phyloP scores from a whole-genome alignment of 2,329 filamentous ascomycete genomes.

The Leptographium wingfieldii region DNA sequence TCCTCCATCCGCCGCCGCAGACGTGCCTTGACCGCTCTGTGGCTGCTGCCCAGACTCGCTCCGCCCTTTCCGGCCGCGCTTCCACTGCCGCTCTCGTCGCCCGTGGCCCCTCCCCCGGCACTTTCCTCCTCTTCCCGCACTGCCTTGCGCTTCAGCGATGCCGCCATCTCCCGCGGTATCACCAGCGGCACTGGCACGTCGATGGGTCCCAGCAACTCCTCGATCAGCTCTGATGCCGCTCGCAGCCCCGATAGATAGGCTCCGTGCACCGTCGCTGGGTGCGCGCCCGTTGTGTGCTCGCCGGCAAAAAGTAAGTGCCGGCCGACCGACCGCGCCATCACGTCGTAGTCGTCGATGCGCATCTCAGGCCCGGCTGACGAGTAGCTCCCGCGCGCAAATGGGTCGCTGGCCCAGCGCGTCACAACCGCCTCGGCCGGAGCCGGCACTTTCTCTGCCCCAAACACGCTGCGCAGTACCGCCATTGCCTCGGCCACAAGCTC shows the following conservation, averaged over 20 bases:
- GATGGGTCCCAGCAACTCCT: slow-evolving; percentile 70
- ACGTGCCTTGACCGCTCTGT: slow-evolving; percentile 3
- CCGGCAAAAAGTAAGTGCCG: slow-evolving; percentile 82
- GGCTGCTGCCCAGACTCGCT: slow-evolving; percentile 25
- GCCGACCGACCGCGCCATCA: slow-evolving; percentile 73
- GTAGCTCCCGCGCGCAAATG: slow-evolving; percentile 87
- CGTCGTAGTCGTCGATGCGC: slow-evolving; percentile 76
- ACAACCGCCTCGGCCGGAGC: slow-evolving; percentile 75
- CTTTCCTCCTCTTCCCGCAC: slow-evolving; percentile 9
- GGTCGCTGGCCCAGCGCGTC: slow-evolving; percentile 84
- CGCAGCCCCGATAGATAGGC: slow-evolving; percentile 89
- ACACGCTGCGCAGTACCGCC: slow-evolving; percentile 62
- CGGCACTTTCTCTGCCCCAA: slow-evolving; percentile 52
- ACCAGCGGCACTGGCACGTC: slow-evolving; percentile 65
- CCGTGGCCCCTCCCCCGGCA: not conserved
- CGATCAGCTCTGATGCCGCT: slow-evolving; percentile 75
- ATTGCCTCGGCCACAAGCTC: slow-evolving; percentile 72
- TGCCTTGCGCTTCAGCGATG: slow-evolving; percentile 40
- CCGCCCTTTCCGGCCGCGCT: slow-evolving; percentile 17
- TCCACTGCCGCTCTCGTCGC: slow-evolving; percentile 3
- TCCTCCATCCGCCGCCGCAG: slow-evolving; percentile 40
- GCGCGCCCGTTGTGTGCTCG: slow-evolving; percentile 89
- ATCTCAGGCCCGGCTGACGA: slow-evolving; percentile 83
- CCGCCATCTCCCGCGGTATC: slow-evolving; percentile 41
- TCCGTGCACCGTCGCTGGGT: slow-evolving; percentile 93